These are phyloP conservation scores for Phlyctochytrium arcticum DNA, from an alignment of 192 early-diverging fungal genomes.

Conservation along the genomic window DNA sequence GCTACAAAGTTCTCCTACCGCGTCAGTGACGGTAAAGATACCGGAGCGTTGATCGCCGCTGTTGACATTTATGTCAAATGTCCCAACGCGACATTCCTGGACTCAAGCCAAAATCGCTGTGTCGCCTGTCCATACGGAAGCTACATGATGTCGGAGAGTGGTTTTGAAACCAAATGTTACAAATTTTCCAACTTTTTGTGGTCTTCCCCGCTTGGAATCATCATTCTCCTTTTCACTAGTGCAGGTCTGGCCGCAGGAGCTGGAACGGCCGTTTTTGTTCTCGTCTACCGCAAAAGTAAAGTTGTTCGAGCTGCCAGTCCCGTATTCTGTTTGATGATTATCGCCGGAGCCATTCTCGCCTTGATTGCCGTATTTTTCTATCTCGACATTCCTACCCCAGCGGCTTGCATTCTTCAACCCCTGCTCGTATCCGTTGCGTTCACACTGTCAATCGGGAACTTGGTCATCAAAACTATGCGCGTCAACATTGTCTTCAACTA, in stretches of 20 bases:
- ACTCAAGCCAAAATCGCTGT: not conserved
- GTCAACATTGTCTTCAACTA: conserved; percentile 6
- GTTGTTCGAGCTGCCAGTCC: not conserved
- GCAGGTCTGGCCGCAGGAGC: not conserved
- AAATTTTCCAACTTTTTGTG: not conserved
- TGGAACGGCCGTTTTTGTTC: not conserved
- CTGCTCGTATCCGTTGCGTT: not conserved
- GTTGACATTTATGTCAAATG: not conserved
- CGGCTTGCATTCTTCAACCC: conserved; percentile 1
- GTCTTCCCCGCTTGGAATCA: not conserved
- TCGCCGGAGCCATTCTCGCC: not conserved
- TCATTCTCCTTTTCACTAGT: not conserved
- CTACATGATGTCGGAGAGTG: not conserved
- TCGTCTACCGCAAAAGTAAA: not conserved
- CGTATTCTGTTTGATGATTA: conserved; percentile 2
- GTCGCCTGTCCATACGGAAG: not conserved
- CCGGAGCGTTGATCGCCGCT: not conserved
- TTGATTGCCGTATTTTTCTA: not conserved
- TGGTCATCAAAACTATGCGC: conserved; percentile 1
- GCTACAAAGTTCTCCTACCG: not conserved
- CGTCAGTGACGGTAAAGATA: not conserved
- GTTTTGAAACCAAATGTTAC: not conserved
- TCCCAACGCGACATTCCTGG: not conserved
- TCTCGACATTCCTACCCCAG: not conserved
- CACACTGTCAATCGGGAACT: conserved; percentile 5